Conservation (phyloP, 352 stramenopile genomes). For the Pythium angustatum region DNA sequence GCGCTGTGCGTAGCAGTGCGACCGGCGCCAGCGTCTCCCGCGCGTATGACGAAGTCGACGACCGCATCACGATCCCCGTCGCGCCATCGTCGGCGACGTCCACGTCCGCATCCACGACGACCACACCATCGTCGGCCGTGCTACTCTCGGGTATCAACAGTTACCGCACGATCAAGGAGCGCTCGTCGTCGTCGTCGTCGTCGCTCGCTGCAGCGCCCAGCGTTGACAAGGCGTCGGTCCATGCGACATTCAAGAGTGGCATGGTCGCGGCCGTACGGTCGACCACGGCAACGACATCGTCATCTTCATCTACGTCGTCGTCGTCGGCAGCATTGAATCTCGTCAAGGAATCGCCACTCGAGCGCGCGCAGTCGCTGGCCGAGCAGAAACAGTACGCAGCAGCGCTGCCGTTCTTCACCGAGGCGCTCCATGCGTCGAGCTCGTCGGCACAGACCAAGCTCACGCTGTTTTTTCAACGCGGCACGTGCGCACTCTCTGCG, state of each 20-base stretch:
- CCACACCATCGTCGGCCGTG: slow-evolving; percentile 23
- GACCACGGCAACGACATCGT: background rate
- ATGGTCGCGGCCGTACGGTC: slow-evolving; percentile 30
- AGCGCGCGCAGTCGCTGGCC: slow-evolving; percentile 47
- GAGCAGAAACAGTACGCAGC: slow-evolving; percentile 59
- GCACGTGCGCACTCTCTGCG: slow-evolving; percentile 53
- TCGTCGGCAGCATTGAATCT: background rate
- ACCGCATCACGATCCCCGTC: slow-evolving; percentile 72
- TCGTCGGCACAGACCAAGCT: slow-evolving; percentile 40
- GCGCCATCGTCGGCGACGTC: background rate
- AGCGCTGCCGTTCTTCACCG: slow-evolving; percentile 57
- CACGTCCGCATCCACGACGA: slow-evolving; percentile 24
- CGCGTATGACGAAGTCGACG: slow-evolving; percentile 59
- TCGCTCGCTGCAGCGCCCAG: background rate
- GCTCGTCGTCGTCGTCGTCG: slow-evolving; percentile 3
- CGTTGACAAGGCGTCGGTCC: slow-evolving; percentile 17
- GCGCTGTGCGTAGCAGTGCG: background rate
- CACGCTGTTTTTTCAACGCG: slow-evolving; percentile 66
- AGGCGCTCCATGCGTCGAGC: slow-evolving; percentile 39
- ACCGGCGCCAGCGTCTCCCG: slow-evolving; percentile 2
- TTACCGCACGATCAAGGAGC: slow-evolving; percentile 53
- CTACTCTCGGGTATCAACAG: slow-evolving; percentile 66
- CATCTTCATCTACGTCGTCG: background rate
- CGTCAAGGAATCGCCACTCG: slow-evolving; percentile 30
- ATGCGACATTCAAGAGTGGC: slow-evolving; percentile 29